Percentiles rank a stretch among this genome's conserved stretches.
Evolutionary conservation across 2,329 filamentous ascomycete species (phyloP).

Genomic region (Ceratocystis albifundus): DNA sequence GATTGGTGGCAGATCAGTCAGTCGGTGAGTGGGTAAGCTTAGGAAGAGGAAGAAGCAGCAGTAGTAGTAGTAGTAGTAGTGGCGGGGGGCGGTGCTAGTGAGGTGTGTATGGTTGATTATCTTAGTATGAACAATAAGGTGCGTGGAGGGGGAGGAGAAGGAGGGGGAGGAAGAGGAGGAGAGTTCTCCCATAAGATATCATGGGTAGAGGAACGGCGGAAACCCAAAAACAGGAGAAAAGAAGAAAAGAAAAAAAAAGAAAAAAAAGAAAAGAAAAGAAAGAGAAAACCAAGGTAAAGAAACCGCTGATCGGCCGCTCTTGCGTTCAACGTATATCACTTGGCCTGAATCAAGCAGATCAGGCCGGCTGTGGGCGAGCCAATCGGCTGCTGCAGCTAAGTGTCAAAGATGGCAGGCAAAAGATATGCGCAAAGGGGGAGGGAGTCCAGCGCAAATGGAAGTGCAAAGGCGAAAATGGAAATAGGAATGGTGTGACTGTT

Average conservation of each 20-base stretch:
- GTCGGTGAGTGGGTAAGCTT: too few species aligned
- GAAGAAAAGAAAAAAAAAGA: too few species aligned
- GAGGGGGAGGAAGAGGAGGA: too few species aligned
- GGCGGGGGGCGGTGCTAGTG: too few species aligned
- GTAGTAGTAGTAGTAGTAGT: too few species aligned
- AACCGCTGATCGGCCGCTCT: neutral
- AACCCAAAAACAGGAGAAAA: neutral
- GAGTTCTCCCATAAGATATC: neutral
- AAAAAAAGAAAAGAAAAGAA: too few species aligned
- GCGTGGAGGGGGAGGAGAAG: too few species aligned
- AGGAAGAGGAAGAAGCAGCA: too few species aligned
- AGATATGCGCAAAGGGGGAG: neutral
- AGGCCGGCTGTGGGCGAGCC: neutral
- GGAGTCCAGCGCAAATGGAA: neutral
- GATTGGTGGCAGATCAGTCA: too few species aligned
- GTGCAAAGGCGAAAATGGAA: slow-evolving; percentile 2
- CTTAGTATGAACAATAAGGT: too few species aligned
- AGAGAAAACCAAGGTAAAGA: neutral
- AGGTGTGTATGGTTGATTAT: too few species aligned
- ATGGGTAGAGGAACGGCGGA: neutral
- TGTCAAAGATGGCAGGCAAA: slow-evolving; percentile 3
- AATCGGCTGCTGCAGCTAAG: slow-evolving; percentile 10
- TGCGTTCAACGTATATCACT: neutral
- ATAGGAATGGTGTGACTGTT: neutral
- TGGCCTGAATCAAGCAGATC: neutral